Percentiles rank a stretch among this genome's conserved stretches.
Conservation (phyloP, 108 stramenopile species). For the Cyclotella sp. region DNA sequence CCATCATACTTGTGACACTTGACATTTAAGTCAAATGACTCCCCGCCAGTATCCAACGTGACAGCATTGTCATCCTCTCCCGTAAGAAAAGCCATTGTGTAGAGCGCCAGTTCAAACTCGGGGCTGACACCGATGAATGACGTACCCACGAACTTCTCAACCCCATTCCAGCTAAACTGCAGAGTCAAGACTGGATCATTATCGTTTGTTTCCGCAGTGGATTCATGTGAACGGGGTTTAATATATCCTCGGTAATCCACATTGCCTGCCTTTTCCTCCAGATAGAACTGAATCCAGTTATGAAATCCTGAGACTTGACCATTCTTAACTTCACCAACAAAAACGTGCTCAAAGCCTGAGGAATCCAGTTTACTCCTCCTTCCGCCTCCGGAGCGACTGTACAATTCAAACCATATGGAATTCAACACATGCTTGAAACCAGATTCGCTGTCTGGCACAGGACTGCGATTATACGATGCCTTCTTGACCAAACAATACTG, state of each 20-base stretch:
- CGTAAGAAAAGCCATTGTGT: slow-evolving; percentile 86
- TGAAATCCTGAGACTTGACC: slow-evolving; percentile 84
- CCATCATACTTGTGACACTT: slow-evolving; percentile 71
- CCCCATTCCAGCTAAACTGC: slow-evolving; percentile 89
- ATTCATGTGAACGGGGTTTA: slow-evolving; percentile 64
- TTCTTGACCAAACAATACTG: slow-evolving; percentile 68
- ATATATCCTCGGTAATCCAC: slow-evolving; percentile 91
- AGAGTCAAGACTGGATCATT: slow-evolving; percentile 83
- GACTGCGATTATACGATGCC: slow-evolving; percentile 46
- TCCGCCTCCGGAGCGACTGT: slow-evolving; percentile 67
- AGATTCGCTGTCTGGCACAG: slow-evolving; percentile 54
- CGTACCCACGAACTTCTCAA: slow-evolving; percentile 85
- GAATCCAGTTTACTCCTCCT: slow-evolving; percentile 63
- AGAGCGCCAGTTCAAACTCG: slow-evolving; percentile 93
- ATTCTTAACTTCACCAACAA: slow-evolving; percentile 90
- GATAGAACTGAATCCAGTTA: slow-evolving; percentile 93
- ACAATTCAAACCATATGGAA: slow-evolving; percentile 90
- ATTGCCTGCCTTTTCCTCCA: slow-evolving; percentile 82
- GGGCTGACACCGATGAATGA: slow-evolving; percentile 80
- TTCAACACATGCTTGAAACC: slow-evolving; percentile 74
- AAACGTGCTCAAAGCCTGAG: slow-evolving; percentile 94
- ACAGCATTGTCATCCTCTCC: slow-evolving; percentile 72
- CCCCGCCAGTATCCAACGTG: slow-evolving; percentile 63
- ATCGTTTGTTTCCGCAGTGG: slow-evolving; percentile 65
- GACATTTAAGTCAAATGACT: slow-evolving; percentile 68